Evolutionary conservation across 1,284 basidiomycete species (phyloP).

Genomic region (Erythrobasidium hasegawianum): DNA sequence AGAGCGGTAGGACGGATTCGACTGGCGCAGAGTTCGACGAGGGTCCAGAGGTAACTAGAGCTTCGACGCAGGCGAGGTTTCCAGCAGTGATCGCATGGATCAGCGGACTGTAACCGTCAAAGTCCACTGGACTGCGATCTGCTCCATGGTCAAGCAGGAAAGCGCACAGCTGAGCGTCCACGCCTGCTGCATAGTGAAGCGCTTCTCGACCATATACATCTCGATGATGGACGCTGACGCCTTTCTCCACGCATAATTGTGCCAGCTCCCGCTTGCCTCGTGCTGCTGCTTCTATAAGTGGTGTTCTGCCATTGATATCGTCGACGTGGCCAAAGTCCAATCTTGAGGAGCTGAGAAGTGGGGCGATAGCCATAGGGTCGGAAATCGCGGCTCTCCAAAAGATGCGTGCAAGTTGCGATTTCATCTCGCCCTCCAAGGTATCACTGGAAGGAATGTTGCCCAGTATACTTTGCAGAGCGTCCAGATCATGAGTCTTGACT

Average conservation of each 20-base stretch:
- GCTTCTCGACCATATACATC: constrained; percentile 91
- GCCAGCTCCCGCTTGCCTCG: constrained; percentile 78
- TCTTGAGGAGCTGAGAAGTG: constrained; percentile 58
- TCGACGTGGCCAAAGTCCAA: constrained; percentile 91
- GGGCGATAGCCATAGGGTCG: constrained; percentile 50
- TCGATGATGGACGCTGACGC: constrained; percentile 63
- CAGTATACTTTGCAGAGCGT: constrained; percentile 40
- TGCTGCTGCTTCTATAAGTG: constrained; percentile 90
- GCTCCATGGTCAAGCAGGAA: constrained; percentile 68
- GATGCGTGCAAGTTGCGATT: constrained; percentile 56
- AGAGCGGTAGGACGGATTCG: constrained; percentile 58
- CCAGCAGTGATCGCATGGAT: constrained; percentile 90
- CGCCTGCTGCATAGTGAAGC: constrained; percentile 93
- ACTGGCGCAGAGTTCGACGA: constrained; percentile 48
- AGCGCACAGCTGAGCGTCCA: constrained; percentile 71
- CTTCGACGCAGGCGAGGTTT: constrained; percentile 71
- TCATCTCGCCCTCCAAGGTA: constrained; percentile 15
- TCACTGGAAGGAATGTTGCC: constrained; percentile 15
- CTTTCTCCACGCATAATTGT: constrained; percentile 70
- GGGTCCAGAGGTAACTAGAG: constrained; percentile 61
- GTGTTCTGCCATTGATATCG: constrained; percentile 93
- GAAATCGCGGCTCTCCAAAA: constrained; percentile 86
- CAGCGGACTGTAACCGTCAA: constrained; percentile 90
- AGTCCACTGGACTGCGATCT: constrained; percentile 68
- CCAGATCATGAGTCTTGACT: constrained; percentile 38